A percentile compares a stretch with the other conserved stretches of the same genome.
Evolutionary conservation across 495 filamentous ascomycete genomes (phyloP).

Genomic region (Hypoxylon crocopeplum): DNA sequence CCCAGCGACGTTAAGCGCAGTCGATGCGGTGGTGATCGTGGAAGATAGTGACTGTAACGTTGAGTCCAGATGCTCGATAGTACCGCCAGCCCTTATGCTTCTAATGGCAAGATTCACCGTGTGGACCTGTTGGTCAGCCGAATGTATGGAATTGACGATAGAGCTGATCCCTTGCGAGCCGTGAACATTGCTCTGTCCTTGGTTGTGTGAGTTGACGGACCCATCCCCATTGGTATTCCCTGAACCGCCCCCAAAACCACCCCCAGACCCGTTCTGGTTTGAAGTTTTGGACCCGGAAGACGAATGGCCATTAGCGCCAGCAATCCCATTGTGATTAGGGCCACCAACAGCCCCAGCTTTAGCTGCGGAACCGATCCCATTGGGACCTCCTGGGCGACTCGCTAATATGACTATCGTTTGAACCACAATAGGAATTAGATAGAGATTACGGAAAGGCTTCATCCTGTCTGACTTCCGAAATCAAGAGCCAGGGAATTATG

Average conservation of each 20-base stretch:
- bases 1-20: neutral
- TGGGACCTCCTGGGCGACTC: constrained; percentile 7
- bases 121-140: constrained; percentile 20
- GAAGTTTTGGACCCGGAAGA: neutral
- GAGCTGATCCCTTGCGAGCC: constrained; percentile 14
- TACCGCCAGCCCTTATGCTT: constrained; percentile 15
- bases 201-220: neutral
- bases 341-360: neutral
- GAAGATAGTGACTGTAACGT: constrained; percentile 22
- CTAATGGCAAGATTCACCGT: constrained; percentile 20
- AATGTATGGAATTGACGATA: constrained; percentile 24
- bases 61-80: constrained; percentile 20
- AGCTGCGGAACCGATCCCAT: constrained; percentile 2
- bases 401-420: constrained; percentile 3
- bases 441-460: constrained; percentile 21
- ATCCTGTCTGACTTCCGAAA: constrained; percentile 20
- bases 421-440: constrained; percentile 15
- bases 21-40: constrained; percentile 16
- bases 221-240: neutral
- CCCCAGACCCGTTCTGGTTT: constrained; percentile 2
- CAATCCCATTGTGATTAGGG: constrained; percentile 5
- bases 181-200: constrained; percentile 10
- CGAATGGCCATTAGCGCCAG: constrained; percentile 1
- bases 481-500: constrained; percentile 13
- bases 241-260: no score